phyloP scores from a whole-genome alignment of 2,329 filamentous ascomycete genomes.

The Venturia pyrina region DNA sequence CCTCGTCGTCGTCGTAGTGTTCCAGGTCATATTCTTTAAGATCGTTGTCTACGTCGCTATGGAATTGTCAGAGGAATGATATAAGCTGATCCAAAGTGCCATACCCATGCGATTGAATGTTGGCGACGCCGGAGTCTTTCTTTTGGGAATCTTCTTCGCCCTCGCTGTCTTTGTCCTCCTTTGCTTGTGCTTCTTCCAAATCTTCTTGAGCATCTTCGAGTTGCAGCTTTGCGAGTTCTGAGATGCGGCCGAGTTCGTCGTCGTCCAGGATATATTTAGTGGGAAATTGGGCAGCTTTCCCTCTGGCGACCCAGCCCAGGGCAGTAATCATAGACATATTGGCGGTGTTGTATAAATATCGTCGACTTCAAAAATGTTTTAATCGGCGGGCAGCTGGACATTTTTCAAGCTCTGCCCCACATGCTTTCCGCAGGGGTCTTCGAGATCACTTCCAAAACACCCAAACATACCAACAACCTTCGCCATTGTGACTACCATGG shows the following conservation, averaged over 20 bases:
- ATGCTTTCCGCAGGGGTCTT: neutral
- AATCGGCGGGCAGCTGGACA: neutral
- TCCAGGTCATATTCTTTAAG: constrained; percentile 94
- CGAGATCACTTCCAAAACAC: neutral
- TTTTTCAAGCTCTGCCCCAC: neutral
- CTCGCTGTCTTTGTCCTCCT: constrained; percentile 19
- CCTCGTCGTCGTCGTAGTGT: constrained; percentile 68
- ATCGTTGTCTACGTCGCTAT: constrained; percentile 57
- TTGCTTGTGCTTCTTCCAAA: constrained; percentile 45
- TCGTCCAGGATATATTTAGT: constrained; percentile 41
- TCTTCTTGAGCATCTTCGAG: constrained; percentile 63
- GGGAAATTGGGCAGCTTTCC: constrained; percentile 39
- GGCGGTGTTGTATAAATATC: neutral
- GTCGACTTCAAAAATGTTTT: neutral
- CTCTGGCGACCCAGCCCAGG: constrained; percentile 43
- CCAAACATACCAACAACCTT: neutral
- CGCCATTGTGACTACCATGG: constrained; percentile 20
- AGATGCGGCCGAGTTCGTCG: constrained; percentile 41
- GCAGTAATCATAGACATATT: constrained; percentile 47
- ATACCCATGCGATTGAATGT: neutral
- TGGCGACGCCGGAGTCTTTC: constrained; percentile 11
- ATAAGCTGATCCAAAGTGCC: constrained; percentile 9
- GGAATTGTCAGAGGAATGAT: neutral
- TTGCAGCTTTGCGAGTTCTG: constrained; percentile 48
- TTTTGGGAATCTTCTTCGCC: constrained; percentile 17